Evolutionary conservation across 106 monocot species (phyloP), one percentile per base, ranked within the genome.

Genomic region (Cymbidium sinense): DNA sequence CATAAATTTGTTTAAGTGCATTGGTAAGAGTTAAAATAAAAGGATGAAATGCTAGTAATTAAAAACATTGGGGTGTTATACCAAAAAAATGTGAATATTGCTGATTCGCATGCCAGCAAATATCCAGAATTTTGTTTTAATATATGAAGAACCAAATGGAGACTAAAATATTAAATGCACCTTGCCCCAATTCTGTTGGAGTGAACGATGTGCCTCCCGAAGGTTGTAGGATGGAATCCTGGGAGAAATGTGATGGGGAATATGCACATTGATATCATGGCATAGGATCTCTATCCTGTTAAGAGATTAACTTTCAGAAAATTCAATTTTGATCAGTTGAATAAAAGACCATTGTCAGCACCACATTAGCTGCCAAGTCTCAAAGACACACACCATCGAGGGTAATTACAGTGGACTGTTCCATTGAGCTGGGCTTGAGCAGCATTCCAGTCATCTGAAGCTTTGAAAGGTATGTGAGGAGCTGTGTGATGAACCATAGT

Each of bases 401-500:
- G 89, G 84, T 96, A 94, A 77, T 88, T 90, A 75, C 94, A 96
- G 58, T 96, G 96, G 27, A 96, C 86, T 47, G 93, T 94, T 70
- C 96, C 96, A 43, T 81, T 78, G 81, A 94, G 91, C 70, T 96
- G 96, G 23, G 96, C 96, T 70, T 91, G 88, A 41, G 89, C 91
- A 78, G 88, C 91, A 84, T 96, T 83, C 96, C 96, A 96, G 9
- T 91, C 94, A 76, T 91, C 89, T 51, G 87, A 85, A 73, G 67
- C 30, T 88, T 88, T 96, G 87, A 96, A 96, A 67, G 93, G 96
- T 86, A 96, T 94, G 50, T 96, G 96, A 39, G 96, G 96, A 74
- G 96, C 93, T 34, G 96, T 96, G 70, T 96, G 96, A 87, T 96
- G 93, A 27, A 96, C 93, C 96, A 96, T 94, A 43, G 96, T 96